Evolutionary conservation across 805 yeast genomes (phyloP), one percentile per base, ranked within the genome.

Genomic region (Wickerhamomyces hampshirensis): DNA sequence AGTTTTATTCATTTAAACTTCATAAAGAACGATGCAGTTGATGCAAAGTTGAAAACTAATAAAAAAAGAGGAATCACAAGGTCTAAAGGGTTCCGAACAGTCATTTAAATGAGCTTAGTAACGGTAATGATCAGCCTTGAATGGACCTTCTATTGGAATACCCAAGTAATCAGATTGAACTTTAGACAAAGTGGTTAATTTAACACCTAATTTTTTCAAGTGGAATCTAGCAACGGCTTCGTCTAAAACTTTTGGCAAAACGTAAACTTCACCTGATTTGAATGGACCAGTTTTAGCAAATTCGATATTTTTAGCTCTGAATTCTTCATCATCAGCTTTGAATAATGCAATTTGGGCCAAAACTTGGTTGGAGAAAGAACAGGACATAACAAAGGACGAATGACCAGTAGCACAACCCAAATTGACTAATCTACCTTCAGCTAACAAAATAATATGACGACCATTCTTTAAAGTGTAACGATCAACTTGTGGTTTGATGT

Each of bases 371-470:
- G 97, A 86, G 95, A 91, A 91, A 38, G 98, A 93, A 75, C 98
- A 93, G 47, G 97, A 88, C 98, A 91, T 91, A 62, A 91, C 98
- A 65, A 91, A 91, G 28, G 97, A 87, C 35, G 98, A 84, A 79
- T 91, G 98, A 65, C 98, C 98, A 60, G 98, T 91, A 65, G 98
- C 98, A 76, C 98, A 93, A 60, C 98, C 98, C 65, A 91, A 78
- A 88, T 91, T 91, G 65, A 91, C 98, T 61, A 91, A 83, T 77
- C 98, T 88, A 74, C 98, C 98, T 71, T 89, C 96, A 53, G 98
- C 98, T 60, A 91, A 84, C 64, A 91, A 77, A 73, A 91, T 88
- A 63, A 91, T 63, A 76, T 91, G 98, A 65, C 84, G 85, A 62
- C 98, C 98, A 60, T 74, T 74, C 63, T 76, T 69, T 72, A 91